These are phyloP conservation scores for Lupinus albus DNA, from an alignment of 306 rosid species.

Conservation along the genomic window DNA sequence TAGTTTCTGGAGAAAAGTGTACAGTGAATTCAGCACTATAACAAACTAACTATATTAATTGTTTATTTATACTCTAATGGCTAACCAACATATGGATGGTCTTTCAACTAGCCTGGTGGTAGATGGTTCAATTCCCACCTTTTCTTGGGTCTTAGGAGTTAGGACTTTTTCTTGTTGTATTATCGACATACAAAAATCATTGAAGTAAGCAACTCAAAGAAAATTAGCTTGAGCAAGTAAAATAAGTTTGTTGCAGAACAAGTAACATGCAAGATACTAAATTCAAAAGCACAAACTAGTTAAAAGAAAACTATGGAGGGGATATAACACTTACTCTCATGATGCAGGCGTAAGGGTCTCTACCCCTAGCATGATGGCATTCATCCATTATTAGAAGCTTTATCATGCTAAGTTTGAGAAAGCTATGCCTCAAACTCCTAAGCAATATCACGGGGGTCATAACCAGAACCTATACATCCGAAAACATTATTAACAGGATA, in stretches of 20 bases:
- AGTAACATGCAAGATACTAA: not conserved
- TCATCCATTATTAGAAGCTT: slow-evolving; percentile 83
- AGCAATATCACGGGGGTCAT: slow-evolving; percentile 87
- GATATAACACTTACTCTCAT: slow-evolving; percentile 65
- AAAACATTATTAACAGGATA: slow-evolving; percentile 21
- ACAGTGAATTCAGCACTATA: not conserved
- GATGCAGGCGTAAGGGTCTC: slow-evolving; percentile 68
- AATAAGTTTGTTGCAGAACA: not conserved
- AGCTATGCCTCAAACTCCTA: slow-evolving; percentile 65
- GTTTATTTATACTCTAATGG: not conserved
- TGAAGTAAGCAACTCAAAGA: not conserved
- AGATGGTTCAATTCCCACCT: slow-evolving; percentile 17
- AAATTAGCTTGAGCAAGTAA: not conserved
- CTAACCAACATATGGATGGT: not conserved
- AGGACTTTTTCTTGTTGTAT: not conserved
- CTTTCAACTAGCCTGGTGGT: not conserved
- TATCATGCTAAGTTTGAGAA: slow-evolving; percentile 67
- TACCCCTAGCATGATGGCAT: slow-evolving; percentile 85
- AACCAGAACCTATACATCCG: slow-evolving; percentile 66
- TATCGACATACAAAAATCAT: not conserved
- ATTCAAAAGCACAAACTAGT: no score
- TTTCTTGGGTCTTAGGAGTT: not conserved
- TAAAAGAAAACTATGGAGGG: not conserved
- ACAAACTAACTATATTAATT: not conserved
- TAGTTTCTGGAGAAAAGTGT: slow-evolving; percentile 15